Evolutionary conservation across 495 filamentous ascomycete genomes (phyloP), one percentile per base, ranked within the genome.

Genomic region (Podospora tetraspora): DNA sequence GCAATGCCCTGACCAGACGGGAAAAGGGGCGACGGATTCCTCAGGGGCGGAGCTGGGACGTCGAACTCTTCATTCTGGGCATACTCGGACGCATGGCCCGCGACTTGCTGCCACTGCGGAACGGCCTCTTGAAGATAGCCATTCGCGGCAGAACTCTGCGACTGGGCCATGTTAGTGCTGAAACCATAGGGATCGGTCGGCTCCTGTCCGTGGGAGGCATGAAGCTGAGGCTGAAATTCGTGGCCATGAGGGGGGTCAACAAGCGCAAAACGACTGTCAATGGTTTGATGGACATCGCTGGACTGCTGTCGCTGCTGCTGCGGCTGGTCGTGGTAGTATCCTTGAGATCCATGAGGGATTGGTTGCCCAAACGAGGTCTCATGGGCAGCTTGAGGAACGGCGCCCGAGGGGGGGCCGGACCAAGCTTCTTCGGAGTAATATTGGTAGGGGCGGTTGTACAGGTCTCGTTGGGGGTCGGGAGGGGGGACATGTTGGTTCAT

Each of bases 31-130:
- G 43, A 52, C 43, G 43, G 43, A 52, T 52, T 52, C 43, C 43
- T n/a, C 43, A 7, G 6, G 19, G 43, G 16, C 5, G 43, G 43
- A 52, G 43, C 43, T n/a, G 43, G 43, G 43, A n/a, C 43, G 10
- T 74, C 66, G n/a, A 66, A 77, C 57, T 76, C 72, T 23, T 52
- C 43, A 24, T 56, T 57, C 19, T 69, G 21, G 12, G 62, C 63
- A 66, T 75, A 77, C 6, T 57, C 72, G 9, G 63, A 13, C n/a
- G 63, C 21, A 10, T 68, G 61, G 19, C 61, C 32, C 21, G 66
- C 70, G 10, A 63, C 58, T 23, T 62, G 61, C 30, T 72, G 70
- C 75, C 75, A 77, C 58, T 76, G 70, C 1, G 73, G 64, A 13
- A 71, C 62, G 19, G 64, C 10, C 0, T 13, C 66, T 32, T 72